These are phyloP conservation scores for Leishmania tarentolae DNA, from an alignment of 208 protist species.

Conservation along the genomic window DNA sequence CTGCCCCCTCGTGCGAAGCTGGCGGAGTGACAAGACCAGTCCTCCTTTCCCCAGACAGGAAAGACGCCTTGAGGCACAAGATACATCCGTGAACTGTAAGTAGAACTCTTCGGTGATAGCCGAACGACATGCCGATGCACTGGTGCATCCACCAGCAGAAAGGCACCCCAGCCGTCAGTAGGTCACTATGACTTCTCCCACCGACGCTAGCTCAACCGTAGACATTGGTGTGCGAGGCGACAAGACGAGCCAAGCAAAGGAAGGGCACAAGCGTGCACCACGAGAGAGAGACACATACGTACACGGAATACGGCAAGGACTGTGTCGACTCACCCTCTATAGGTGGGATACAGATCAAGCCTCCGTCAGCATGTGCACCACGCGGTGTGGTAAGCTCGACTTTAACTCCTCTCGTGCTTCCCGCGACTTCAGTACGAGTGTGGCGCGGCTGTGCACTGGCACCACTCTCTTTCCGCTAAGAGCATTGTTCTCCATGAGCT, in stretches of 20 bases:
- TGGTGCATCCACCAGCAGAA: background rate
- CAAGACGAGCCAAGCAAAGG: constrained; percentile 3
- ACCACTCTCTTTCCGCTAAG: constrained; percentile 53
- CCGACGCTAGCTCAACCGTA: background rate
- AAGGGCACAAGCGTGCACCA: background rate
- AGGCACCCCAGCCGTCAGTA: background rate
- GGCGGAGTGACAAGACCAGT: background rate
- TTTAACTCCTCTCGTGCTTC: constrained; percentile 57
- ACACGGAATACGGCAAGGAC: background rate
- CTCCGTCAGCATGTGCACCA: constrained; percentile 70
- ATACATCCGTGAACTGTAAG: background rate
- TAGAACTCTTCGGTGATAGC: background rate
- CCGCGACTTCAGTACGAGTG: constrained; percentile 48
- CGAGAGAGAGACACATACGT: background rate
- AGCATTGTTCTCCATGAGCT: constrained; percentile 70
- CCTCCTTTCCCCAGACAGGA: background rate
- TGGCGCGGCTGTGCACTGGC: constrained; percentile 39
- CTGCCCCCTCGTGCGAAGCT: background rate
- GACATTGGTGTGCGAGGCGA: background rate
- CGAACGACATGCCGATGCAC: constrained; percentile 1
- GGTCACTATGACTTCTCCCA: background rate
- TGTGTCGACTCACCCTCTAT: background rate
- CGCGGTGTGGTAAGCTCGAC: constrained; percentile 62
- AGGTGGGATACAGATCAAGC: background rate
- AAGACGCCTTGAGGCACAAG: background rate